Percentiles rank a stretch among this genome's conserved stretches.
phyloP scores from a whole-genome alignment of 208 protist genomes.

The Phytomonas francai region DNA sequence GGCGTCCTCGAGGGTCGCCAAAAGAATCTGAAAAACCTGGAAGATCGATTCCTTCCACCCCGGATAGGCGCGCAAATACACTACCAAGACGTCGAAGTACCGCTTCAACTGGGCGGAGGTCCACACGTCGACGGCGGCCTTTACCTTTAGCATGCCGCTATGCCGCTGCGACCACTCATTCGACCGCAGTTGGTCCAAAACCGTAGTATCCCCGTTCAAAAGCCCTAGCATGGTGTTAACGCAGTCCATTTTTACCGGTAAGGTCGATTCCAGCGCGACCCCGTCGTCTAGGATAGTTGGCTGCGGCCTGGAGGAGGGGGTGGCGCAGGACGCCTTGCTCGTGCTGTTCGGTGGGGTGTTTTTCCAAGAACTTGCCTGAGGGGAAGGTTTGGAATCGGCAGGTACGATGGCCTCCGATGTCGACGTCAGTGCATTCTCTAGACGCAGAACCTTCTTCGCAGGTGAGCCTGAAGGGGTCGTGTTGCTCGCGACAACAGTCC shows the following conservation, averaged over 20 bases:
- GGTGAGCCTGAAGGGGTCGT: conserved; percentile 44
- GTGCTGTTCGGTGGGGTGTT: neutral
- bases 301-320: neutral
- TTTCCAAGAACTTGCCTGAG: too few relatives aligned
- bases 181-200: conserved; percentile 56
- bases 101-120: conserved; percentile 29
- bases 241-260: conserved; percentile 59
- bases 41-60: conserved; percentile 69
- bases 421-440: conserved; percentile 20
- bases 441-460: conserved; percentile 44
- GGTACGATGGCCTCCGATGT: neutral
- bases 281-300: conserved; percentile 31
- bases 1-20: conserved; percentile 29
- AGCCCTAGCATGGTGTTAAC: conserved; percentile 54
- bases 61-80: conserved; percentile 57
- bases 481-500: conserved; percentile 5
- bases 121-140: conserved; percentile 45
- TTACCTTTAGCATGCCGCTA: conserved; percentile 52
- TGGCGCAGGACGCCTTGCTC: conserved; percentile 6
- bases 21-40: conserved; percentile 58
- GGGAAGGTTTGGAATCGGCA: too few relatives aligned
- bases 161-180: conserved; percentile 68
- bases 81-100: conserved; percentile 44
- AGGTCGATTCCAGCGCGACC: conserved; percentile 59
- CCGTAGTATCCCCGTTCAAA: conserved; percentile 35